A percentile compares a stretch with the other conserved stretches of the same genome.
Conservation (phyloP, 75 land plant genomes). For the Azolla pinnata region DNA sequence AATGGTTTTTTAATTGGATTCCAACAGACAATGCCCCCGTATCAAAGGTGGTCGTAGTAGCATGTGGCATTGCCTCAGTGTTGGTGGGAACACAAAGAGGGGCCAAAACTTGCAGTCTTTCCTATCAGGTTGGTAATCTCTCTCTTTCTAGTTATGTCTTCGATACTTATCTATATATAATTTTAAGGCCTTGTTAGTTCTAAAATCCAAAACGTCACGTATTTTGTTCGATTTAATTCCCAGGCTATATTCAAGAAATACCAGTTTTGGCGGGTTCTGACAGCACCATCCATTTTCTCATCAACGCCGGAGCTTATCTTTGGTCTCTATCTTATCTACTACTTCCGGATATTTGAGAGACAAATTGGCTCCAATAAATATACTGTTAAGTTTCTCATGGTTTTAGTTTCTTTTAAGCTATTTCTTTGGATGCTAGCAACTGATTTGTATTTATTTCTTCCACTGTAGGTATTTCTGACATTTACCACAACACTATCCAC, state of each 20-base stretch:
- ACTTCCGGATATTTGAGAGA: conserved; percentile 95
- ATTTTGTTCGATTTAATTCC: no score
- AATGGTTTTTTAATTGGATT: no score
- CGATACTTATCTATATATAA: neutral
- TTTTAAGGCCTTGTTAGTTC: neutral
- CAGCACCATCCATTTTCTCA: conserved; percentile 76
- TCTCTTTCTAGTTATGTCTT: neutral
- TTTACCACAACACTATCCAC: neutral
- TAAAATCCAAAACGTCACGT: no score
- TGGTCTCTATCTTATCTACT: conserved; percentile 84
- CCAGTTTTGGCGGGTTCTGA: conserved; percentile 61
- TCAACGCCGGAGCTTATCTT: conserved; percentile 91
- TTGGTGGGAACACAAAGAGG: conserved; percentile 55
- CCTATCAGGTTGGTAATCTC: conserved; percentile 52
- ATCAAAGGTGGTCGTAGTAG: conserved; percentile 52
- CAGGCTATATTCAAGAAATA: conserved; percentile 63
- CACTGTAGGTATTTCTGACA: neutral
- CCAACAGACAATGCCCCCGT: conserved; percentile 82
- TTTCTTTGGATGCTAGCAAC: neutral
- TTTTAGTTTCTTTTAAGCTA: neutral
- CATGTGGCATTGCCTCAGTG: conserved; percentile 51
- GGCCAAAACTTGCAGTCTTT: conserved; percentile 40
- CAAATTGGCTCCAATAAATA: conserved; percentile 97
- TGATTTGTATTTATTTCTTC: conserved; percentile 1
- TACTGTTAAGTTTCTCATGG: conserved; percentile 42